Evolutionary conservation across 2,329 filamentous ascomycete genomes (phyloP).

Genomic region (Colletotrichum cordylinicola): DNA sequence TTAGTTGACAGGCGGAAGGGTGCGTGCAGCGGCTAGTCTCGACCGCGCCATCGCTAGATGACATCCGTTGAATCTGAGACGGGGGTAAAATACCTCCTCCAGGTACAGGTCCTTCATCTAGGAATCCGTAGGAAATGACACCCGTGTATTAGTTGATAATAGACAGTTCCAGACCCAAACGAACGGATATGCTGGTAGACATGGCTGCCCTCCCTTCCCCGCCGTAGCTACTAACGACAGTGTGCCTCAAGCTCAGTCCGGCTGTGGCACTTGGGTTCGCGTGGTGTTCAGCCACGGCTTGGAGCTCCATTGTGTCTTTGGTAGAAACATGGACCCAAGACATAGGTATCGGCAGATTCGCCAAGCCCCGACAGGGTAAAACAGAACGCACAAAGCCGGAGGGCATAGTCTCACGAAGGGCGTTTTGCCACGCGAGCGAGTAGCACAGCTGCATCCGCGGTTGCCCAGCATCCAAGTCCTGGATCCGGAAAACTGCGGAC

Average conservation of each 20-base stretch:
- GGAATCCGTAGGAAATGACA: not conserved
- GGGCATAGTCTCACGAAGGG: not conserved
- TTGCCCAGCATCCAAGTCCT: not conserved
- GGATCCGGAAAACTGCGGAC: not conserved
- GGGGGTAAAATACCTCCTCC: not conserved
- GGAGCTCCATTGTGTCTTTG: not conserved
- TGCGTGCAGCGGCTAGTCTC: conserved; percentile 1
- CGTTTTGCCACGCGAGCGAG: not conserved
- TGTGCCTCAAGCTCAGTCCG: not conserved
- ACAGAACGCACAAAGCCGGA: not conserved
- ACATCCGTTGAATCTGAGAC: not conserved
- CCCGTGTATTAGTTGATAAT: not conserved
- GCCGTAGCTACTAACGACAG: not conserved
- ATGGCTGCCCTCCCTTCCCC: not conserved
- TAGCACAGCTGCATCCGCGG: not conserved
- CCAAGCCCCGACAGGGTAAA: not conserved
- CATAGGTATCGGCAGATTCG: not conserved
- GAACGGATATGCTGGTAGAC: not conserved
- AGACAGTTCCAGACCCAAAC: not conserved
- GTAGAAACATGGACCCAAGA: not conserved
- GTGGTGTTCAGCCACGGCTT: not conserved
- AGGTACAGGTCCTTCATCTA: not conserved
- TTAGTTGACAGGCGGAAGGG: conserved; percentile 3
- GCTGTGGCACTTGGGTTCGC: not conserved
- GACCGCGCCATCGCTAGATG: not conserved